Conservation (phyloP, 1,284 basidiomycete species). For the Cystobasidium pallidum region DNA sequence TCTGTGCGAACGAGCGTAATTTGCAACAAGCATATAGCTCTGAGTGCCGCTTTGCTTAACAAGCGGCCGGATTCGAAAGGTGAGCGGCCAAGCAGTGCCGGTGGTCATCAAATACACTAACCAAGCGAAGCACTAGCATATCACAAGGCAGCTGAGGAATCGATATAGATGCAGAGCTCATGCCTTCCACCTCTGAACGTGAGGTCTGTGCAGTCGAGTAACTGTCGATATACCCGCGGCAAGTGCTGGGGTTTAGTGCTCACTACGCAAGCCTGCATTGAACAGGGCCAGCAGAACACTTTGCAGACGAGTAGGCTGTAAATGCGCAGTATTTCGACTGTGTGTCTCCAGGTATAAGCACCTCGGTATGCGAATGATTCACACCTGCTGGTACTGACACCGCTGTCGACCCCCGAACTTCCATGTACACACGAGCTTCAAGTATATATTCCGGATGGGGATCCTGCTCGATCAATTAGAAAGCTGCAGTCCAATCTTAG, state of each 20-base stretch:
- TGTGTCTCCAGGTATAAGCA: conserved; percentile 13
- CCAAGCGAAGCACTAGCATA: conserved; percentile 13
- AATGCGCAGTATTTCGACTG: conserved; percentile 13
- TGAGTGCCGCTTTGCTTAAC: conserved; percentile 10
- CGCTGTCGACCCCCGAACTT: conserved; percentile 7
- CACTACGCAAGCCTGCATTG: conserved; percentile 13
- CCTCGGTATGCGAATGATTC: conserved; percentile 12
- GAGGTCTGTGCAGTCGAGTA: conserved; percentile 9
- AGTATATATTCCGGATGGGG: conserved; percentile 16
- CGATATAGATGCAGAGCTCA: conserved; percentile 16
- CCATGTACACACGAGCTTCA: conserved; percentile 15
- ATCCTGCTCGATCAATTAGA: conserved; percentile 12
- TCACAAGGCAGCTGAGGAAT: conserved; percentile 15
- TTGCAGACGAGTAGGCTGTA: conserved; percentile 13
- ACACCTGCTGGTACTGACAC: conserved; percentile 12
- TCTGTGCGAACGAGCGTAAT: conserved; percentile 13
- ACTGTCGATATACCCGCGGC: conserved; percentile 7
- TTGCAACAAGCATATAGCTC: conserved; percentile 16
- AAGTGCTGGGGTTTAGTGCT: conserved; percentile 12
- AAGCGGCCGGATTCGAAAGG: conserved; percentile 12
- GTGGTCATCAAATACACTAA: conserved; percentile 9
- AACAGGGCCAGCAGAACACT: conserved; percentile 16
- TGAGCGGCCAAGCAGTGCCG: neutral
- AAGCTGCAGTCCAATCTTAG: conserved; percentile 16
- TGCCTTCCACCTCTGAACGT: conserved; percentile 13